Conservation (phyloP, 139 green algal species). For the Spirogloea muscicola region DNA sequence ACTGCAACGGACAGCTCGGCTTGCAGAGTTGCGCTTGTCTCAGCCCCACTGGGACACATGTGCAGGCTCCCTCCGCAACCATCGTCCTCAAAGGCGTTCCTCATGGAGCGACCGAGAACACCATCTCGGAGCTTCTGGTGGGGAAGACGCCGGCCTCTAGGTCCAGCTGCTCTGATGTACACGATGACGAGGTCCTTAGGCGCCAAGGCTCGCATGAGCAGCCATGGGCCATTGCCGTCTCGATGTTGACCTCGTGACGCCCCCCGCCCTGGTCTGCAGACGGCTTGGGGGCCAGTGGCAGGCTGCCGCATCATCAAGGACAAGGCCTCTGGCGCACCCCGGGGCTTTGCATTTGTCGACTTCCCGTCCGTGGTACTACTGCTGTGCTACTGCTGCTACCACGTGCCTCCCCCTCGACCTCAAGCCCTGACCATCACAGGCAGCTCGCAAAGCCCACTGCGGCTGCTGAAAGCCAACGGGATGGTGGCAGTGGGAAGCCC, state of each 20-base stretch:
- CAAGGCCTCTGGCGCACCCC: not conserved
- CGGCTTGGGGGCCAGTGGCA: constrained; percentile 19
- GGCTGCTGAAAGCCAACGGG: too few relatives aligned
- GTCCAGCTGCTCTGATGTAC: too few relatives aligned
- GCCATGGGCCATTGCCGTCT: not conserved
- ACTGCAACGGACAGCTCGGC: too few relatives aligned
- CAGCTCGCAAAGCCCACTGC: too few relatives aligned
- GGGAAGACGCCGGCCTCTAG: too few relatives aligned
- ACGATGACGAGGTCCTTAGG: too few relatives aligned
- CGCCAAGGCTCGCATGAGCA: not conserved
- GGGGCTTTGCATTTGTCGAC: constrained; percentile 31
- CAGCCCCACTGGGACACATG: too few relatives aligned
- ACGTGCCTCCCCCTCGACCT: not conserved
- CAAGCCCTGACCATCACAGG: not conserved
- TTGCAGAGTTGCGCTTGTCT: too few relatives aligned
- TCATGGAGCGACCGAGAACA: not conserved
- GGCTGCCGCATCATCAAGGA: constrained; percentile 20
- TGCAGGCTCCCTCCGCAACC: not conserved
- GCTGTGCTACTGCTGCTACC: not conserved
- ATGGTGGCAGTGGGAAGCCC: too few relatives aligned
- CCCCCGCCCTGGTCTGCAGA: too few relatives aligned
- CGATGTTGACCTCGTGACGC: not conserved
- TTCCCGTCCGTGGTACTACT: constrained; percentile 22
- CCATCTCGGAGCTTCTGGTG: not conserved
- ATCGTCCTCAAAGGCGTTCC: constrained; percentile 8